Evolutionary conservation across 2,329 filamentous ascomycete genomes (phyloP).

Genomic region (Fusarium sp.): DNA sequence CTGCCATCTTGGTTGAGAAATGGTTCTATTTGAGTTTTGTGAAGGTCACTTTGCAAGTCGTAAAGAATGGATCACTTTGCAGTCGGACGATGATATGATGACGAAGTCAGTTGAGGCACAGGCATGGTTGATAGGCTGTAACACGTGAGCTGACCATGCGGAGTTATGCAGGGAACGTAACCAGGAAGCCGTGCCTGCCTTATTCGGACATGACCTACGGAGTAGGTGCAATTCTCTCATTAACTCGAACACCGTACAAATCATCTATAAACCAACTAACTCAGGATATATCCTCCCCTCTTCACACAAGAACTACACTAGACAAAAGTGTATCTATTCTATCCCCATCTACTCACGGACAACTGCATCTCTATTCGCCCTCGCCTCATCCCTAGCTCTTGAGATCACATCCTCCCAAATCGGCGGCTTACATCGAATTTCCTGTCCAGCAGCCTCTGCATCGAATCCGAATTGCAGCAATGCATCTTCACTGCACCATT

Average conservation of each 20-base stretch:
- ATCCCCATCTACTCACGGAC: background rate
- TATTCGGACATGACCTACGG: background rate
- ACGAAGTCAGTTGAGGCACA: background rate
- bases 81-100: background rate
- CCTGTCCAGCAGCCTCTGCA: slow-evolving; percentile 54
- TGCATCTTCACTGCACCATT: slow-evolving; percentile 64
- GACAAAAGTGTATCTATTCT: background rate
- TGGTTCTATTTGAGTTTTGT: too few species aligned
- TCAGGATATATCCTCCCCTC: slow-evolving; percentile 19
- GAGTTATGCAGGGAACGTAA: slow-evolving; percentile 13
- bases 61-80: too few species aligned
- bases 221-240: too few species aligned
- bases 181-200: background rate
- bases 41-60: too few species aligned
- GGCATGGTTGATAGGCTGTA: background rate
- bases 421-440: slow-evolving; percentile 27
- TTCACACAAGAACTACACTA: too few species aligned
- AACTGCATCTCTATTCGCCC: background rate
- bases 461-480: slow-evolving; percentile 62
- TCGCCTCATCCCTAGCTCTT: slow-evolving; percentile 18
- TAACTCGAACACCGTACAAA: background rate
- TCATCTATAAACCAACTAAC: slow-evolving; percentile 5
- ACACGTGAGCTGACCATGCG: slow-evolving; percentile 22
- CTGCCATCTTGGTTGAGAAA: background rate
- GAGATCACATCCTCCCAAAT: slow-evolving; percentile 39